A percentile compares a stretch with the other conserved stretches of the same genome.
Conservation (phyloP, 306 rosid species). For the Rosa multiflora region DNA sequence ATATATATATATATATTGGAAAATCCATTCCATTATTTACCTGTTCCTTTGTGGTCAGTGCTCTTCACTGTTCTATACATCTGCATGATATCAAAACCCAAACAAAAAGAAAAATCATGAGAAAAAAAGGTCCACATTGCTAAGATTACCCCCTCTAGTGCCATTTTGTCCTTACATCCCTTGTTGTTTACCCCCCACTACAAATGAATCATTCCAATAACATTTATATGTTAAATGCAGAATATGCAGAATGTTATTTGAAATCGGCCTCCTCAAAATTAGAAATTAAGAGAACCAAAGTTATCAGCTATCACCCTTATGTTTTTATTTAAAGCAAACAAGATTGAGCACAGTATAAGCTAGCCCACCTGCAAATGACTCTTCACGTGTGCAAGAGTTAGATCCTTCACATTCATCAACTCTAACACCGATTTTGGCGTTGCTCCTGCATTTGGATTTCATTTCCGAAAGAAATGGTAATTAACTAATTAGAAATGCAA, state of each 20-base stretch:
- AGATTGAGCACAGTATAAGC: slow-evolving; percentile 21
- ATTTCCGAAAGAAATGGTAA: not conserved
- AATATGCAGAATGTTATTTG: slow-evolving; percentile 4
- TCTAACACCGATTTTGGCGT: slow-evolving; percentile 94
- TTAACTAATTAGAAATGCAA: not conserved
- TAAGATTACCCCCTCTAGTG: slow-evolving; percentile 38
- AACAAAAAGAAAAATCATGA: slow-evolving; percentile 30
- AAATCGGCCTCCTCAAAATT: slow-evolving; percentile 1
- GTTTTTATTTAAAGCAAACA: slow-evolving; percentile 1
- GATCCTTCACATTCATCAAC: slow-evolving; percentile 91
- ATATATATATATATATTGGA: slow-evolving; percentile 10
- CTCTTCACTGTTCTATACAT: slow-evolving; percentile 99
- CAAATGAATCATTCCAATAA: slow-evolving; percentile 27
- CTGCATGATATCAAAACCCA: slow-evolving; percentile 58
- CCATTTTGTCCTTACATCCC: slow-evolving; percentile 57
- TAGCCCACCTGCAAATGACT: slow-evolving; percentile 94
- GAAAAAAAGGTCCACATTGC: slow-evolving; percentile 32
- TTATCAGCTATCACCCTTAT: not conserved
- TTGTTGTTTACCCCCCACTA: slow-evolving; percentile 53
- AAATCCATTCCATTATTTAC: slow-evolving; percentile 42
- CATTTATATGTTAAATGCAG: slow-evolving; percentile 1
- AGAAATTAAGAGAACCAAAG: not conserved
- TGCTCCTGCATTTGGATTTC: slow-evolving; percentile 53
- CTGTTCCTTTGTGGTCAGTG: slow-evolving; percentile 68
- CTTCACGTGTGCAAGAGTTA: slow-evolving; percentile 97